phyloP scores from a whole-genome alignment of 306 rosid species.

The Prunus armeniaca region DNA sequence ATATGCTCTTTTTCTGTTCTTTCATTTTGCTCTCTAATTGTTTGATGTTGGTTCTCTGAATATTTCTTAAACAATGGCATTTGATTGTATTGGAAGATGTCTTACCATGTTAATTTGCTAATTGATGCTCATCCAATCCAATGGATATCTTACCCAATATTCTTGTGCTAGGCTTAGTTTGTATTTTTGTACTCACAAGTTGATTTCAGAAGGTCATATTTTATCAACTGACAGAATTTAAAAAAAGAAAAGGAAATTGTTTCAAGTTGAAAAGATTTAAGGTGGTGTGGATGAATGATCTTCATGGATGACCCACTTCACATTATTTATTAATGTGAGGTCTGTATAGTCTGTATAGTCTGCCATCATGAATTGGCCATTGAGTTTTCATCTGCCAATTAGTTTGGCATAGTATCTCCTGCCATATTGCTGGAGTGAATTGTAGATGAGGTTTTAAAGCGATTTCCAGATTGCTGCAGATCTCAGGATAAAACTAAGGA shows the following conservation, averaged over 20 bases:
- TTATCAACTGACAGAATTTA: not conserved
- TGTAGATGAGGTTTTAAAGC: not conserved
- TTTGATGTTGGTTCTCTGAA: conserved; percentile 14
- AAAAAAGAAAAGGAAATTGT: not conserved
- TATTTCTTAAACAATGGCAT: not conserved
- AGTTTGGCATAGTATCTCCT: not conserved
- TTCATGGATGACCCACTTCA: not conserved
- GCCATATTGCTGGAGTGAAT: not conserved
- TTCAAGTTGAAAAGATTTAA: not conserved
- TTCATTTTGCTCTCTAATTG: conserved; percentile 1
- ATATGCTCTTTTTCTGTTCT: conserved; percentile 7
- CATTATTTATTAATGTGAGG: not conserved
- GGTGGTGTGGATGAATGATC: not conserved
- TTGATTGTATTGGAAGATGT: not conserved
- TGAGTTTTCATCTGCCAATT: not conserved
- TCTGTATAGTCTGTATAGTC: not conserved
- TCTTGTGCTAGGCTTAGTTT: not conserved
- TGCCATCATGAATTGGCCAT: not conserved
- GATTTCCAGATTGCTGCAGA: not conserved
- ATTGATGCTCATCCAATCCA: not conserved
- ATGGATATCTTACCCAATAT: not conserved
- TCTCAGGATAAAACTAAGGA: not conserved
- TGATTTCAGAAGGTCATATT: not conserved
- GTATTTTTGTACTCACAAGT: not conserved
- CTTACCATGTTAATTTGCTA: not conserved